Evolutionary conservation across 148 eudicot species (phyloP).

Genomic region (Camellia granthamiana): DNA sequence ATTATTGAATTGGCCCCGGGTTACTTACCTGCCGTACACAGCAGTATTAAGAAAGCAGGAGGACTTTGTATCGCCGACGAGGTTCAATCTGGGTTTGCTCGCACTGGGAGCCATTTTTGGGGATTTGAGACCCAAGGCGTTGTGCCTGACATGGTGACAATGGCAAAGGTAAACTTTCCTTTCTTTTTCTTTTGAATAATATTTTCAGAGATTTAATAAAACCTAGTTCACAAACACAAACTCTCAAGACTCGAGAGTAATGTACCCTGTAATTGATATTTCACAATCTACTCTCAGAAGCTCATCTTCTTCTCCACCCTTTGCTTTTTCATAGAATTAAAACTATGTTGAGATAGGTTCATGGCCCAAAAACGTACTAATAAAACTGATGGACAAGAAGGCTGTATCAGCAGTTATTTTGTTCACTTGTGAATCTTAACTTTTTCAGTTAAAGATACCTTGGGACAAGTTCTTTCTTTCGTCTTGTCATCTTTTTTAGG

Average conservation of each 20-base stretch:
- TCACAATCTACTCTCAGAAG: neutral
- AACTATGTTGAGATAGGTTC: neutral
- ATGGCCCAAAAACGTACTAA: neutral
- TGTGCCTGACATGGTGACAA: constrained; percentile 95
- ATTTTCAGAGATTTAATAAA: neutral
- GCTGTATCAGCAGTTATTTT: neutral
- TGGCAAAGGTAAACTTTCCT: constrained; percentile 73
- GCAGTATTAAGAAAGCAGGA: constrained; percentile 76
- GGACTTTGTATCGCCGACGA: constrained; percentile 95
- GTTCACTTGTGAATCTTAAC: too few relatives aligned
- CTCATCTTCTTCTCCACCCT: neutral
- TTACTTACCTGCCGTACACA: constrained; percentile 70
- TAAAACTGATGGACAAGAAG: neutral
- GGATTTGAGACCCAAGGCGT: constrained; percentile 91
- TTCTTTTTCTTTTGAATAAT: neutral
- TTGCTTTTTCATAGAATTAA: neutral
- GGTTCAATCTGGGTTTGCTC: constrained; percentile 94
- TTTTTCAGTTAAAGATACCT: neutral
- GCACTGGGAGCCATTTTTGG: constrained; percentile 97
- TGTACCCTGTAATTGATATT: neutral
- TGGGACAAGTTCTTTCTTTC: neutral
- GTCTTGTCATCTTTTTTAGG: neutral
- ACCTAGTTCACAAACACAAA: neutral
- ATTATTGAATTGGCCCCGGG: constrained; percentile 91
- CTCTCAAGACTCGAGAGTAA: too few relatives aligned